These are phyloP conservation scores for Bryoglossum gracile DNA, from an alignment of 495 filamentous ascomycete genomes.

Conservation along the genomic window DNA sequence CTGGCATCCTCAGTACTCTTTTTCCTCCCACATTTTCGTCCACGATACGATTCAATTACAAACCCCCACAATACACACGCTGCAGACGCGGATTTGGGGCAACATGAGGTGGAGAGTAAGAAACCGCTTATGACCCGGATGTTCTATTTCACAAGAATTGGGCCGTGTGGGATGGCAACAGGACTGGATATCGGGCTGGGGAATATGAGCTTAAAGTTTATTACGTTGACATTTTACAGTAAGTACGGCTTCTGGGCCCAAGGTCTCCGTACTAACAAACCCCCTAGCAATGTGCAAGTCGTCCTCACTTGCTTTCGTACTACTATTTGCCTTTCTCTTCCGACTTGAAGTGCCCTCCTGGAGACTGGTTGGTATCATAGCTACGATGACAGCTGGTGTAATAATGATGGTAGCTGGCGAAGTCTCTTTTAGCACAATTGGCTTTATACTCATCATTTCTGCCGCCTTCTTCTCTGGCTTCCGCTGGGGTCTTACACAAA, in stretches of 20 bases:
- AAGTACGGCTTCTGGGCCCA: conserved; percentile 27
- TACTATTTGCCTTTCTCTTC: conserved; percentile 93
- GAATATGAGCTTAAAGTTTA: conserved; percentile 92
- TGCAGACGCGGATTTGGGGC: conserved; percentile 40
- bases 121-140: conserved; percentile 79
- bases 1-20: conserved; percentile 74
- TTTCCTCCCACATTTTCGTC: conserved; percentile 77
- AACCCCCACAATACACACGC: conserved; percentile 35
- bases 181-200: conserved; percentile 95
- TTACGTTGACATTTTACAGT: conserved; percentile 95
- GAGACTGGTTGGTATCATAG: conserved; percentile 78
- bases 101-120: conserved; percentile 49
- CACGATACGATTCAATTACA: conserved; percentile 40
- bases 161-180: conserved; percentile 87
- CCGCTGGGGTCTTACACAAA: conserved; percentile 95
- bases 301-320: conserved; percentile 87
- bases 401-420: conserved; percentile 99
- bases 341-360: conserved; percentile 81
- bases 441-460: conserved; percentile 86
- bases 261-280: conserved; percentile 7
- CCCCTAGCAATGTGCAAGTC: conserved; percentile 93
- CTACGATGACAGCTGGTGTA: conserved; percentile 88
- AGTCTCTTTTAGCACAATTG: conserved; percentile 79
- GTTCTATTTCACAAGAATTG: conserved; percentile 90
- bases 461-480: conserved; percentile 95